A percentile compares a stretch with the other conserved stretches of the same genome.
These are phyloP conservation scores for Narthecium ossifragum DNA, from an alignment of 106 monocot species.

Conservation along the genomic window DNA sequence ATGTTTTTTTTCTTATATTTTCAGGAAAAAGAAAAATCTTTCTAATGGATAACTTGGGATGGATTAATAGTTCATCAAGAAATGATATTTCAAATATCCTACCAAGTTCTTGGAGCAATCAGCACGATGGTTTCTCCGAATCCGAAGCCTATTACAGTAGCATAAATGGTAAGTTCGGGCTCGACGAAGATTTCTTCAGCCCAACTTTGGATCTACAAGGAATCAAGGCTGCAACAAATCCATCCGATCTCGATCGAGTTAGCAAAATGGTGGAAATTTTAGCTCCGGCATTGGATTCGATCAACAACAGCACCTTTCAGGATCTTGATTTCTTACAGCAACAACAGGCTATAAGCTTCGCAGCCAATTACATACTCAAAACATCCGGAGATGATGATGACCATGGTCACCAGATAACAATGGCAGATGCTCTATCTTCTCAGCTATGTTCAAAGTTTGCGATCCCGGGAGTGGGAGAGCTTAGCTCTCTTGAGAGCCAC, in stretches of 20 bases:
- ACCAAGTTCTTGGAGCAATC: conserved; percentile 12
- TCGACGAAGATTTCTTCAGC: conserved; percentile 6
- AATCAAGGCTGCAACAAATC: neutral
- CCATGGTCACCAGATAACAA: no score
- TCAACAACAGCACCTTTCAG: no score
- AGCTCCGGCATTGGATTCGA: conserved; percentile 6
- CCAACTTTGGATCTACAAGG: conserved; percentile 11
- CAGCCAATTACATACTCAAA: no score
- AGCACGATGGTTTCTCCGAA: neutral
- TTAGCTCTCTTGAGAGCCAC: neutral
- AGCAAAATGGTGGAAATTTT: conserved; percentile 7
- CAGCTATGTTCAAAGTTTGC: conserved; percentile 9
- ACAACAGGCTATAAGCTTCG: conserved; percentile 5
- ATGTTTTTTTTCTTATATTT: neutral
- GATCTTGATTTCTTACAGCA: conserved; percentile 7
- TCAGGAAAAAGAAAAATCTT: neutral
- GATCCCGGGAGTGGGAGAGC: neutral
- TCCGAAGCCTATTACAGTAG: conserved; percentile 2
- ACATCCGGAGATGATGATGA: no score
- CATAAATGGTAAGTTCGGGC: conserved; percentile 10
- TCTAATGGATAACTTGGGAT: conserved; percentile 23
- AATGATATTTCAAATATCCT: neutral
- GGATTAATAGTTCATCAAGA: conserved; percentile 11
- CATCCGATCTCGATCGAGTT: conserved; percentile 1
- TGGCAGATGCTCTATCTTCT: neutral